Base-by-base conservation (phyloP, 139 green algal species). In the Micromonas pusilla region DNA sequence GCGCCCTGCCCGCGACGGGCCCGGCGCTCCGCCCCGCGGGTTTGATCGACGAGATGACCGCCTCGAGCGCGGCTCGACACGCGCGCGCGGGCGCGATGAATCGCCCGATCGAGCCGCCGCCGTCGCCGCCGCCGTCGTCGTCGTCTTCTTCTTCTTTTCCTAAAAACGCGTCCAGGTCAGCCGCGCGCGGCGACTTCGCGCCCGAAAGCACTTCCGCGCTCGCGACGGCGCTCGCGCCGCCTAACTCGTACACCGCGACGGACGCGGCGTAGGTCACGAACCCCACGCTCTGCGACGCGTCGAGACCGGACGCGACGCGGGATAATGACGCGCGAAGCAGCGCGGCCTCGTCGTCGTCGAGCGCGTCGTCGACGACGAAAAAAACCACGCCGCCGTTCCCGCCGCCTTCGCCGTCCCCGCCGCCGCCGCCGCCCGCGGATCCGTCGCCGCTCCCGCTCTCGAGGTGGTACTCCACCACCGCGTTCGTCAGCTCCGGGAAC, bases 171-270 rank as follows among this genome's bases (percentile, higher is more conserved):
- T n/a, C n/a, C n/a, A n/a, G n/a, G n/a, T n/a, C n/a, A n/a, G n/a
- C n/a, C 9, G 45, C 9, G 9, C 9, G 9, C 45, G 45, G 45
- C 45, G 45, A 57, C 45, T 20, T 37, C n/a, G 52, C 60, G 60
- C 76, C 76, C 3, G 82, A 66, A 21, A 86, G 34, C 21, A 85
- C 66, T 21, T 86, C 82, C 31, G 82, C 82, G 32, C 64, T 52
- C 21, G 74, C 82, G 25, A 80, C 54, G 9, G 80, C 76, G 3
- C 76, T 37, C 6, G 60, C 23, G 45, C 9, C 45, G 19, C 32
- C 31, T 19, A 86, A 63, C 54, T 86, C 82, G 45, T 86, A 86
- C 30, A 85, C 79, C 0, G 82, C 76, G 21, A 86, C 78, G 0
- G 62, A 9, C 4, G 45, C 37, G 57, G 80, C 82, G 36, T 70